Evolutionary conservation across 345 rosid genomes (phyloP), one percentile per base, ranked within the genome.

Genomic region (Gossypium stocksii): DNA sequence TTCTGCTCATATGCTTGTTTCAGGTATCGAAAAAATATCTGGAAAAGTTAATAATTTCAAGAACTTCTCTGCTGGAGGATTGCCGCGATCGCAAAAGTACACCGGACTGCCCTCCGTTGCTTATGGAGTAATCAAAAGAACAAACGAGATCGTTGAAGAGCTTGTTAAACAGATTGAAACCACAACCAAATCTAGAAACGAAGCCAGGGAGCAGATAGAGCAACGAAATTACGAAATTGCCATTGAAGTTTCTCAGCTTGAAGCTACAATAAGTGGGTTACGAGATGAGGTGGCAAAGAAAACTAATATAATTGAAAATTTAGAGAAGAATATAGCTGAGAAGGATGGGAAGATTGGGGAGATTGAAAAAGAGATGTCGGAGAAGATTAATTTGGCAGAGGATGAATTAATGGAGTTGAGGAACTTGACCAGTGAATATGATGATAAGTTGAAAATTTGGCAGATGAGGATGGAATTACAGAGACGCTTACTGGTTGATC

Each of bases 221-320:
- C 97, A 93, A 80, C 85, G 99, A 71, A 96, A 96, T 76, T 96
- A 90, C 73, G 98, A 93, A 86, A 93, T 96, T 74, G 99, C 99
- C 51, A 91, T 96, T 68, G 99, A 96, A 82, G 98, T 96, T 81
- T 96, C 98, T 17, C 92, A 93, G 86, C 90, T 96, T 68, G 98
- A 96, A 83, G 93, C 98, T 49, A 80, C 94, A 0, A 90, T 96
- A 75, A 83, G 90, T 79, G 86, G 88, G 54, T 79, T 96, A 79
- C 80, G 85, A 75, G 92, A 88, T 10, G 98, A 93, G 76, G 89
- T 89, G 58, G 88, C 78, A 0, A 83, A 87, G 78, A 96, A 90
- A 81, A 81, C 81, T 74, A 80, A 75, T 4, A 12, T 45, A 60
- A 61, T 90, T 49, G 93, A 90, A 74, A 82, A 80, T 66, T 85